phyloP scores from a whole-genome alignment of 345 rosid species.

The Eucalyptus globulus region DNA sequence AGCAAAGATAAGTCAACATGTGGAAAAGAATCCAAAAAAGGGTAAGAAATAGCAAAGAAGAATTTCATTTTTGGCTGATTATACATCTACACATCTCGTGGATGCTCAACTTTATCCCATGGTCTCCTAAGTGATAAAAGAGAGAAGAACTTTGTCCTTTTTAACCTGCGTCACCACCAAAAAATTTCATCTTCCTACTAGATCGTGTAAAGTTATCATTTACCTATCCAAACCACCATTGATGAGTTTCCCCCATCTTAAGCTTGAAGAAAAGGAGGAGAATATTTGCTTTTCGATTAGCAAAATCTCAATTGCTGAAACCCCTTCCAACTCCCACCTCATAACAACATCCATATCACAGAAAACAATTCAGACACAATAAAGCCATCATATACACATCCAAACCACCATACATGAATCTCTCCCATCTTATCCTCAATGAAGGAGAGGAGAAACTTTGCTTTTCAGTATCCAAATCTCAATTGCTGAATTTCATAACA shows the following conservation, averaged over 20 bases:
- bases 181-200: background rate
- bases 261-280: background rate
- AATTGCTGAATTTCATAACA: background rate
- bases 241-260: background rate
- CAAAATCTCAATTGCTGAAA: background rate
- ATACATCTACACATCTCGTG: background rate
- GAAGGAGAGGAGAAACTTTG: background rate
- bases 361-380: background rate
- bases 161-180: background rate
- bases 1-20: background rate
- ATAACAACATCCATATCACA: background rate
- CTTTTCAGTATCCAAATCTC: background rate
- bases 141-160: background rate
- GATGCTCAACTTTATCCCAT: background rate
- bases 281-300: background rate
- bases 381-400: background rate
- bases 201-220: background rate
- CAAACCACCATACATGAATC: background rate
- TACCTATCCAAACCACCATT: background rate
- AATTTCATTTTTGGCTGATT: background rate
- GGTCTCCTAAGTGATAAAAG: background rate
- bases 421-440: background rate
- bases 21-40: background rate
- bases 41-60: background rate
- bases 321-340: background rate